Percentiles rank a stretch among this genome's conserved stretches.
Conservation (phyloP, 148 eudicot species). For the Rhododendron ferrugineum region DNA sequence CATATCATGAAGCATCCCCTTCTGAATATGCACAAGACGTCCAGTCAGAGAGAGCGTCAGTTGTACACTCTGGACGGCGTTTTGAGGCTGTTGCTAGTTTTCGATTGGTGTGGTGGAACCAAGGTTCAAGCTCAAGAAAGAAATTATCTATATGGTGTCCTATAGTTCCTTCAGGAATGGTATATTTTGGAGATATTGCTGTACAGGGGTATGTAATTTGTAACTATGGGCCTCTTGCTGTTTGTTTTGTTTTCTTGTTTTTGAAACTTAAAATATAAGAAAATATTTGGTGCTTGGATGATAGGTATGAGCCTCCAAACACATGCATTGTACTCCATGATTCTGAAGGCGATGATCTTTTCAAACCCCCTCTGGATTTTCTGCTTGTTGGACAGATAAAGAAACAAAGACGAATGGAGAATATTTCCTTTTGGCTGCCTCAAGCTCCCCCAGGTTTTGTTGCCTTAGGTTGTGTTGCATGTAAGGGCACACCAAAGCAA, state of each 20-base stretch:
- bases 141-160: slow-evolving; percentile 94
- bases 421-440: slow-evolving; percentile 84
- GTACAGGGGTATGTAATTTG: slow-evolving; percentile 61
- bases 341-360: slow-evolving; percentile 56
- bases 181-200: slow-evolving; percentile 92
- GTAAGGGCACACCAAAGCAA: slow-evolving; percentile 70
- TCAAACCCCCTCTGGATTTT: slow-evolving; percentile 57
- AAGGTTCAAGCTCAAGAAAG: slow-evolving; percentile 73
- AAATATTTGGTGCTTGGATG: slow-evolving; percentile 6
- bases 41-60: slow-evolving; percentile 35
- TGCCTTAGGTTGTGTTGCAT: slow-evolving; percentile 85
- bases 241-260: slow-evolving; percentile 5
- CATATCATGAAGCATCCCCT: slow-evolving; percentile 20
- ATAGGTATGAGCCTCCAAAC: slow-evolving; percentile 90
- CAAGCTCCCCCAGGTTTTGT: slow-evolving; percentile 97
- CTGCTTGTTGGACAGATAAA: slow-evolving; percentile 72
- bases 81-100: slow-evolving; percentile 74
- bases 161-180: slow-evolving; percentile 75
- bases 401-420: slow-evolving; percentile 63
- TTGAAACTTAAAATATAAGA: not conserved
- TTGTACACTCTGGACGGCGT: slow-evolving; percentile 45
- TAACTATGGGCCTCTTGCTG: not conserved
- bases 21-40: slow-evolving; percentile 24
- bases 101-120: slow-evolving; percentile 89
- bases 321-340: slow-evolving; percentile 74